phyloP scores from a whole-genome alignment of 495 filamentous ascomycete species.

The Talaromyces stipitatus region DNA sequence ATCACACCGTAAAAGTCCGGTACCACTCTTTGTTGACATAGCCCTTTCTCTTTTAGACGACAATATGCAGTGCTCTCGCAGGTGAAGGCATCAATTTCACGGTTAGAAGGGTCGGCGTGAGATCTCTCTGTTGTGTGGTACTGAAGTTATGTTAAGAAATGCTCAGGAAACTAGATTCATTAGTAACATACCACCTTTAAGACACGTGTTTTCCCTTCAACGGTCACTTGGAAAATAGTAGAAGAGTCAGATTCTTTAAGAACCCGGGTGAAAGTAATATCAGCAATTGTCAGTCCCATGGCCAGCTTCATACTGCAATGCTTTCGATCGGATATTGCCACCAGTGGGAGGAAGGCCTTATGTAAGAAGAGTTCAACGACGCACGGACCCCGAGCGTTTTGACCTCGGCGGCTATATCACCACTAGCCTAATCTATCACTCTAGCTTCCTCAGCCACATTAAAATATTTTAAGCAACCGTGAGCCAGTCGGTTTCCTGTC shows the following conservation, averaged over 20 bases:
- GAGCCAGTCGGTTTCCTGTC: too few relatives aligned
- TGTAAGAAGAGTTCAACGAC: not conserved
- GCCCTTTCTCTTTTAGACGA: conserved; percentile 15
- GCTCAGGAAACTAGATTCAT: not conserved
- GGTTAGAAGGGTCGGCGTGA: conserved; percentile 8
- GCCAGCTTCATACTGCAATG: not conserved
- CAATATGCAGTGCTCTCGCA: conserved; percentile 16
- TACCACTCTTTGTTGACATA: conserved; percentile 14
- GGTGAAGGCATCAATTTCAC: conserved; percentile 14
- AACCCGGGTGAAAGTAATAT: conserved; percentile 10
- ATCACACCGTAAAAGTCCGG: conserved; percentile 20
- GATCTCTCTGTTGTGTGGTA: conserved; percentile 12
- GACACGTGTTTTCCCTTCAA: conserved; percentile 10
- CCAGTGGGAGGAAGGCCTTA: not conserved
- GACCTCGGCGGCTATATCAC: not conserved
- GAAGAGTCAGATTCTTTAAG: conserved; percentile 12
- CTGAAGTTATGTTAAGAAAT: conserved; percentile 3
- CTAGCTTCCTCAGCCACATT: too few relatives aligned
- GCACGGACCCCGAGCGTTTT: not conserved
- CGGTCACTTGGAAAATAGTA: conserved; percentile 13
- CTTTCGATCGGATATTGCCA: not conserved
- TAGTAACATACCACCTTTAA: conserved; percentile 18
- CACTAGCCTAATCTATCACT: not conserved
- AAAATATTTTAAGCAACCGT: too few relatives aligned
- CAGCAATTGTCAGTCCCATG: not conserved